Percentiles rank a stretch among this genome's conserved stretches.
Conservation (phyloP, 2,329 filamentous ascomycete genomes). For the Microcyclosporella mali region DNA sequence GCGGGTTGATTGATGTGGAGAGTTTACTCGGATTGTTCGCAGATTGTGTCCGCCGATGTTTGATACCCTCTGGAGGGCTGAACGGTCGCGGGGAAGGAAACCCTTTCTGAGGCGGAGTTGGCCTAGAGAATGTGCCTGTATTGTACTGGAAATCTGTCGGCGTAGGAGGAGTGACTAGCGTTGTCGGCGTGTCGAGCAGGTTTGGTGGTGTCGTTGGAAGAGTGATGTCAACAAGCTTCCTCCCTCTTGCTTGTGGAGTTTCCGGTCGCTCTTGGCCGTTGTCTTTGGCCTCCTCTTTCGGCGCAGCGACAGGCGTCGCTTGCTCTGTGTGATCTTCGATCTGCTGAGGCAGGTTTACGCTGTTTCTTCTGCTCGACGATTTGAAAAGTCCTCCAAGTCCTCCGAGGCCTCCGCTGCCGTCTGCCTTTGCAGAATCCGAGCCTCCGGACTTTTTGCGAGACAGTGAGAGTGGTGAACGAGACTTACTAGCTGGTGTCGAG, state of each 20-base stretch:
- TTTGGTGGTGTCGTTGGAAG: constrained; percentile 36
- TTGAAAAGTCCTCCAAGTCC: constrained; percentile 40
- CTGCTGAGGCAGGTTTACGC: constrained; percentile 21
- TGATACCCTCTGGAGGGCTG: constrained; percentile 28
- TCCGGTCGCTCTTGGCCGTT: constrained; percentile 17
- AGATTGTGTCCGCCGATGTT: constrained; percentile 29
- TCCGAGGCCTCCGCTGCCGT: constrained; percentile 36
- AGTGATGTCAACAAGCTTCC: constrained; percentile 31
- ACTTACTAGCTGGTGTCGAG: constrained; percentile 63
- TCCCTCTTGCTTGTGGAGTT: constrained; percentile 18
- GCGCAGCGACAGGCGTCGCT: background rate
- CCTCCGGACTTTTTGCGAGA: constrained; percentile 43
- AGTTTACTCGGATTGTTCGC: constrained; percentile 61
- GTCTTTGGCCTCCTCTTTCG: constrained; percentile 2
- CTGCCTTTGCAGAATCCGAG: constrained; percentile 37
- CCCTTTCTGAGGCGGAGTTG: constrained; percentile 41
- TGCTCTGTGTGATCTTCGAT: constrained; percentile 27
- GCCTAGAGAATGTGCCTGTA: constrained; percentile 16
- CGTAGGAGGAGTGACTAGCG: constrained; percentile 59
- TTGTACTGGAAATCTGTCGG: constrained; percentile 43
- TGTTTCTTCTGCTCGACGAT: constrained; percentile 32
- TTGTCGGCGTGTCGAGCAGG: constrained; percentile 44
- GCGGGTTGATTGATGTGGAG: constrained; percentile 65
- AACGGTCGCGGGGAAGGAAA: constrained; percentile 16
- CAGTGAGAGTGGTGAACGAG: constrained; percentile 63